Evolutionary conservation across 164 flowering plant genomes (phyloP), one percentile per base, ranked within the genome.

Genomic region (Magnolia kwangsiensis): DNA sequence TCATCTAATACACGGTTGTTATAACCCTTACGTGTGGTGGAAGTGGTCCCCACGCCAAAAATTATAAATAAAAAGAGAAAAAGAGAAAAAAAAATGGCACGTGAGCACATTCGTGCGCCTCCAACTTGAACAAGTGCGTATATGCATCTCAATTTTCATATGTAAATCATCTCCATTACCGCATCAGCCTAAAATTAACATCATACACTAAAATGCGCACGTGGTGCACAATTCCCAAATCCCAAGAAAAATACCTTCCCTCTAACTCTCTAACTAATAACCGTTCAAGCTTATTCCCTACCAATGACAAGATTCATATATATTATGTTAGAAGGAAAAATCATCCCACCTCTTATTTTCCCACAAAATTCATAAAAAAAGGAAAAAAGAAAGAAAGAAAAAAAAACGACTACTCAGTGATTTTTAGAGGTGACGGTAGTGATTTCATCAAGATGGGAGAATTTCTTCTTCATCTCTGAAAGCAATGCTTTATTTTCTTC

Each of bases 401-500:
- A 55, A 51, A 51, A 51, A 51, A 51, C 10, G 14, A 51, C 13
- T 11, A 55, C 13, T 11, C 45, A 51, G 14, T 8, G 14, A 51
- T 8, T 8, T 7, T 8, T 14, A 51, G 59, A 51, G 59, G 14
- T 51, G 14, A 51, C 10, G 2, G 59, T 51, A 14, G 14, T 9
- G 59, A 51, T 9, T 10, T 67, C 5, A 67, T 67, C 19, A 16
- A 18, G 71, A 31, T 68, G 63, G 23, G 77, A 23, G 21, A 50
- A 29, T 67, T 78, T 78, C 80, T 74, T 78, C 65, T 31, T 70
- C 71, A 88, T 49, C 79, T 87, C 84, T 49, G 85, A 77, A 71
- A 82, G 76, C 69, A 89, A 70, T 9, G 83, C 82, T 21, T 76
- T 72, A 79, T 87, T 89, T 77, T 89, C 89, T 76, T 85, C 85